A percentile compares a stretch with the other conserved stretches of the same genome.
Conservation (phyloP, 2,329 filamentous ascomycete genomes). For the Aureobasidium sp. region DNA sequence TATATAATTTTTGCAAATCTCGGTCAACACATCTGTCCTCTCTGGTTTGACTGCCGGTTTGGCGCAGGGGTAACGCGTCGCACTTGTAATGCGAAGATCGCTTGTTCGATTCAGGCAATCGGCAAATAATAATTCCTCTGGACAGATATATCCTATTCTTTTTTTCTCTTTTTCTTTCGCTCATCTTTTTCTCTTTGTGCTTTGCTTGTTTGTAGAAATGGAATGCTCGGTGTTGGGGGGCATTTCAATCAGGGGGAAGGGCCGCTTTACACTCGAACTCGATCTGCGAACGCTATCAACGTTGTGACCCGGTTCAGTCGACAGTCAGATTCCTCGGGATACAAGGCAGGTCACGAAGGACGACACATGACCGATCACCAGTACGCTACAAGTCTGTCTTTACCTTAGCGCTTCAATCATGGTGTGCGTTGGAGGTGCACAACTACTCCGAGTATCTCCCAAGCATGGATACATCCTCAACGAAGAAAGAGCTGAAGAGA, state of each 20-base stretch:
- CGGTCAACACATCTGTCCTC: neutral
- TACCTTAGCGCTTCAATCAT: no score
- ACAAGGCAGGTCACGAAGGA: neutral
- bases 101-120: slow-evolving; percentile 9
- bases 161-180: neutral
- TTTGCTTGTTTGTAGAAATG: no score
- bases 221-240: no score
- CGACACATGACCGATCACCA: neutral
- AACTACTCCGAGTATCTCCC: no score
- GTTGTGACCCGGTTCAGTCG: neutral
- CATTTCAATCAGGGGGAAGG: no score
- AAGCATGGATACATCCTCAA: no score
- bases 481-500: neutral
- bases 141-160: neutral
- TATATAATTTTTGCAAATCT: neutral
- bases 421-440: no score
- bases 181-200: no score
- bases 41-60: neutral
- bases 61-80: slow-evolving; percentile 5
- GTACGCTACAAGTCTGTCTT: neutral
- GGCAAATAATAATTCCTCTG: neutral
- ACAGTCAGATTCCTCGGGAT: neutral
- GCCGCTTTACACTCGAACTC: neutral
- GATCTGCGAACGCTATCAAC: neutral
- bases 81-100: slow-evolving; percentile 11